Conservation (phyloP, 192 early-diverging fungal species). For the Jimgerdemannia lactiflua region DNA sequence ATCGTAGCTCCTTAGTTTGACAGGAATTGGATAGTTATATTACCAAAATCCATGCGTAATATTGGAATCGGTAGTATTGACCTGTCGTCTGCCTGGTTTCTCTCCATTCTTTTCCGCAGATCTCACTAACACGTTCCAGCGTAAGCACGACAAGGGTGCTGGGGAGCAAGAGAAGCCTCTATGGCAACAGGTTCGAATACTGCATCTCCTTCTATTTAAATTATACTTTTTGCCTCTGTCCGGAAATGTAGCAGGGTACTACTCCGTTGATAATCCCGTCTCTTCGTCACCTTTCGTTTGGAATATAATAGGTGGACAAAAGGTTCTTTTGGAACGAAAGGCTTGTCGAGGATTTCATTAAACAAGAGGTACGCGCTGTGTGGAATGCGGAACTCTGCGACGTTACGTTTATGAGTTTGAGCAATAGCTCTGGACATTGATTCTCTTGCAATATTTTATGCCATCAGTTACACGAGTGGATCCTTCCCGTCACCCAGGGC, state of each 20-base stretch:
- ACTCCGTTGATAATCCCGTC: not conserved
- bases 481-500: conserved; percentile 68
- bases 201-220: no score
- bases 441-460: not conserved
- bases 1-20: no score
- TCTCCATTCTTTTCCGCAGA: conserved; percentile 16
- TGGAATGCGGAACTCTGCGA: not conserved
- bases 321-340: conserved; percentile 66
- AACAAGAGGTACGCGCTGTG: conserved; percentile 29
- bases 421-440: not conserved
- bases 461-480: conserved; percentile 44
- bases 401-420: not conserved
- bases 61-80: conserved; percentile 1
- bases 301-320: conserved; percentile 22
- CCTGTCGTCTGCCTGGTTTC: conserved; percentile 10
- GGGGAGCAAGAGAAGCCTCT: conserved; percentile 11
- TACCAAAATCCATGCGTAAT: no score
- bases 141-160: conserved; percentile 17
- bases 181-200: conserved; percentile 25
- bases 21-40: no score
- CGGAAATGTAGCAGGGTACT: not conserved
- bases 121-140: conserved; percentile 38
- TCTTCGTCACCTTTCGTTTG: not conserved
- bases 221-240: not conserved
- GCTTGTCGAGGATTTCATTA: conserved; percentile 37